Percentiles rank a stretch among this genome's conserved stretches.
Evolutionary conservation across 345 rosid genomes (phyloP).

Genomic region (Gossypium anomalum): DNA sequence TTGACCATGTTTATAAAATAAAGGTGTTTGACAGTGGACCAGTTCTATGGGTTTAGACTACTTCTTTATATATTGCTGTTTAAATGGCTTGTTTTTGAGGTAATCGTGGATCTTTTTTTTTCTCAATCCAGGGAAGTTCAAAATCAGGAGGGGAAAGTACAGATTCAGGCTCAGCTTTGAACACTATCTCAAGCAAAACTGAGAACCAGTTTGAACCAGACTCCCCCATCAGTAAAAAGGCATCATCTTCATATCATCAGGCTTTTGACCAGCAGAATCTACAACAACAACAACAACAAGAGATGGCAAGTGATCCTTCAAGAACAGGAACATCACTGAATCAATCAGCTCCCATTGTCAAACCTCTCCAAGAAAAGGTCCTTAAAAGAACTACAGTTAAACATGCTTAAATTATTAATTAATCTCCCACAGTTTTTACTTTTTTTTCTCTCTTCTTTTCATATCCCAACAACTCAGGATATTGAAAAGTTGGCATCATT

Average conservation of each 20-base stretch:
- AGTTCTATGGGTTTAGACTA: background rate
- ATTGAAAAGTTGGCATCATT: conserved; percentile 27
- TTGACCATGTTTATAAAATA: conserved; percentile 45
- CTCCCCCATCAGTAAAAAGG: conserved; percentile 69
- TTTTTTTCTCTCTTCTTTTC: background rate
- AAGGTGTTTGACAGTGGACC: conserved; percentile 2
- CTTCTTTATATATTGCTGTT: background rate
- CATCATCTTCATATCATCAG: conserved; percentile 30
- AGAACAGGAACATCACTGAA: conserved; percentile 41
- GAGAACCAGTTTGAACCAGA: conserved; percentile 63
- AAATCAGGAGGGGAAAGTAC: conserved; percentile 76
- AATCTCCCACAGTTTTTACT: background rate
- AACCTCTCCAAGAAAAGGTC: conserved; percentile 75
- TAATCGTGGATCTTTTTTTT: background rate
- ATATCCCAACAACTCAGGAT: conserved; percentile 38
- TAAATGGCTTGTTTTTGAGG: background rate
- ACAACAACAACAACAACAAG: conserved; percentile 26
- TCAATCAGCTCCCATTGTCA: conserved; percentile 34
- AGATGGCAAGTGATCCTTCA: conserved; percentile 48
- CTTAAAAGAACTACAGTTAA: conserved; percentile 19
- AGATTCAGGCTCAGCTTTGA: conserved; percentile 82
- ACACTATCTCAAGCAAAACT: conserved; percentile 62
- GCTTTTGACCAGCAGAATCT: conserved; percentile 32
- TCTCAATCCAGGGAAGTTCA: conserved; percentile 66
- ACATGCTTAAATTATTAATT: conserved; percentile 14